Conservation (phyloP, 331 rosid species). For the Quercus lobata region DNA sequence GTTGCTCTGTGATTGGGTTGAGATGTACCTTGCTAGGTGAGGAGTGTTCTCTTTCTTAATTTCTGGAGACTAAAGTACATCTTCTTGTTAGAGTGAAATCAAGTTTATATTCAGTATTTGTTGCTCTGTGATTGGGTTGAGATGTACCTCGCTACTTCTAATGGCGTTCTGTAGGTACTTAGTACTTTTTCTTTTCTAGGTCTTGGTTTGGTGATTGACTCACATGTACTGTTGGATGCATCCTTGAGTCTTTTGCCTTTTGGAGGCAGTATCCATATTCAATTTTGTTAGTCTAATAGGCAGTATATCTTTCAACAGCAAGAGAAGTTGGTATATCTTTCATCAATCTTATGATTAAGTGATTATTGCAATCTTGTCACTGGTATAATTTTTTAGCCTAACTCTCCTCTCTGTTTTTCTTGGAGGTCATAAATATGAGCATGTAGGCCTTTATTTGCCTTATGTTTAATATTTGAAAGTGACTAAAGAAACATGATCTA, state of each 20-base stretch:
- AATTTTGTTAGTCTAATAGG: background rate
- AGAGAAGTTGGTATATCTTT: background rate
- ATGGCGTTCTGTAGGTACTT: background rate
- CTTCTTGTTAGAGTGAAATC: background rate
- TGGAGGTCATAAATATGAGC: background rate
- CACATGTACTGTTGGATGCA: background rate
- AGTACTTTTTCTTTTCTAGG: background rate
- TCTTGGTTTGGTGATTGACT: background rate
- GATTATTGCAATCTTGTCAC: background rate
- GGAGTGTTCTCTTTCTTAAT: background rate
- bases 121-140: background rate
- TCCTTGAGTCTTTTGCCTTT: background rate
- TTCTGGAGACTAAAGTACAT: background rate
- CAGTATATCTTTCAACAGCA: background rate
- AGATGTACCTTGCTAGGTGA: background rate
- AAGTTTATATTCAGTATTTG: background rate
- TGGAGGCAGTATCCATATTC: background rate
- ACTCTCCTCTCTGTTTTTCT: background rate
- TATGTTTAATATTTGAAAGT: background rate
- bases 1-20: background rate
- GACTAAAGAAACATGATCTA: background rate
- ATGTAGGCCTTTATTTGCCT: background rate
- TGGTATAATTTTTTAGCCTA: background rate
- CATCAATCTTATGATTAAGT: background rate
- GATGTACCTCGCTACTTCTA: background rate